Evolutionary conservation across 257 asterid species (phyloP).

Genomic region (Dorcoceras hygrometricum): DNA sequence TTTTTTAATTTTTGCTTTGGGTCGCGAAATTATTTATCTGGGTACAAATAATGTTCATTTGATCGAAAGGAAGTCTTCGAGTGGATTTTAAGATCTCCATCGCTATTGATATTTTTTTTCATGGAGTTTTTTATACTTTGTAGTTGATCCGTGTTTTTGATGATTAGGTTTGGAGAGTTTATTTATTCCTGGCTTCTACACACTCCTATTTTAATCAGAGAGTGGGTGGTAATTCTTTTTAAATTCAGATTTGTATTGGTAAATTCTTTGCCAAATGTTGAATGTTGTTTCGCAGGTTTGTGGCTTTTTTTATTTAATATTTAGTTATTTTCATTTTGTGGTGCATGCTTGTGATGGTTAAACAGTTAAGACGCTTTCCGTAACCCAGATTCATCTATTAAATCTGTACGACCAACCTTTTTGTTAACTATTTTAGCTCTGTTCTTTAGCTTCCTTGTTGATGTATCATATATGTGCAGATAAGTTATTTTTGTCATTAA

Average conservation of each 20-base stretch:
- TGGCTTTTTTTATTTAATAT: background rate
- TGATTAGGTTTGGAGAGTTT: slow-evolving; percentile 4
- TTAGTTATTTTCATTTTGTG: slow-evolving; percentile 4
- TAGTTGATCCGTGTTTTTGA: background rate
- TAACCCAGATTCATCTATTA: background rate
- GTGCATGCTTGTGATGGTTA: background rate
- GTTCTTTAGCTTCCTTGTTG: background rate
- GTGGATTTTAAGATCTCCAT: background rate
- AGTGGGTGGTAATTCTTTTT: background rate
- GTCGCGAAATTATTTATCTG: background rate
- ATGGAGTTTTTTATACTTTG: background rate
- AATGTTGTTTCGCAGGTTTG: background rate
- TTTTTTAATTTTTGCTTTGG: background rate
- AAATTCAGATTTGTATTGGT: slow-evolving; percentile 1
- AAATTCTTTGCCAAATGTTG: background rate
- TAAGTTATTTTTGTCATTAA: background rate
- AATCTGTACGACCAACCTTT: background rate
- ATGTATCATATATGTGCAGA: background rate
- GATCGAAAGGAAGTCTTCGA: slow-evolving; percentile 8
- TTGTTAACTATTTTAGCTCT: background rate
- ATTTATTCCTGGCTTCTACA: slow-evolving; percentile 1
- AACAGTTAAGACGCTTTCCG: background rate
- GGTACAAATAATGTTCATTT: background rate
- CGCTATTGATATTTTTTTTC: background rate
- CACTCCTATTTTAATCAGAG: background rate